Evolutionary conservation across 257 asterid genomes (phyloP).

Genomic region (Euphrasia confusa): DNA sequence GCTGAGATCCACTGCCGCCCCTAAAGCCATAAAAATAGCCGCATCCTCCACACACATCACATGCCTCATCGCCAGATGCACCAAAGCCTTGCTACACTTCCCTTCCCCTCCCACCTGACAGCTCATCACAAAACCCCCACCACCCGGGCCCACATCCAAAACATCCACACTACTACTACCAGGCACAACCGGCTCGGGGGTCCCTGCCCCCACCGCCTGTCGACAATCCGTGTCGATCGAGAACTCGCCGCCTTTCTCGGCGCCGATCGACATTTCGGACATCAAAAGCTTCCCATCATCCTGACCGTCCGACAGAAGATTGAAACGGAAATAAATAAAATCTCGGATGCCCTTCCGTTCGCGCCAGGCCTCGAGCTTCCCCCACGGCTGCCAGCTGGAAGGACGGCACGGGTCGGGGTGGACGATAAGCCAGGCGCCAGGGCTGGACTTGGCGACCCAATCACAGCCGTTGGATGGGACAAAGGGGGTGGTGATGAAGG

Average conservation of each 20-base stretch:
- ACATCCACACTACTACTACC: no score
- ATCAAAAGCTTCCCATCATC: conserved; percentile 44
- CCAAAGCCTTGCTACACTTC: conserved; percentile 73
- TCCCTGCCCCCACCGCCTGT: conserved; percentile 50
- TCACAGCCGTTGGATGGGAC: conserved; percentile 97
- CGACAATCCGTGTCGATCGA: conserved; percentile 63
- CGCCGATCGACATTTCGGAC: conserved; percentile 58
- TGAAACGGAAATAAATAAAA: conserved; percentile 73
- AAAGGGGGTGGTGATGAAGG: conserved; percentile 91
- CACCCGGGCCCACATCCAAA: background rate
- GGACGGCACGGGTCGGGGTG: conserved; percentile 72
- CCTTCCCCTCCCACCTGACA: conserved; percentile 86
- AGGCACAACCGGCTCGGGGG: no score
- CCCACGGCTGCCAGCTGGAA: conserved; percentile 98
- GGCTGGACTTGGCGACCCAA: conserved; percentile 94
- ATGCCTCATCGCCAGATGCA: conserved; percentile 83
- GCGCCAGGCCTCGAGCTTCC: conserved; percentile 98
- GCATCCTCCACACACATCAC: conserved; percentile 93
- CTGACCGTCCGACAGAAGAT: conserved; percentile 52
- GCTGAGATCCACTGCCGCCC: conserved; percentile 93
- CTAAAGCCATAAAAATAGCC: conserved; percentile 93
- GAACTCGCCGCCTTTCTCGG: conserved; percentile 92
- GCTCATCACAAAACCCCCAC: conserved; percentile 75
- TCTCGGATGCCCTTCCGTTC: conserved; percentile 58
- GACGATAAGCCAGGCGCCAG: conserved; percentile 95